Percentiles rank a stretch among this genome's conserved stretches.
These are phyloP conservation scores for Beauveria caledonica DNA, from an alignment of 2,329 filamentous ascomycete species.

Conservation along the genomic window DNA sequence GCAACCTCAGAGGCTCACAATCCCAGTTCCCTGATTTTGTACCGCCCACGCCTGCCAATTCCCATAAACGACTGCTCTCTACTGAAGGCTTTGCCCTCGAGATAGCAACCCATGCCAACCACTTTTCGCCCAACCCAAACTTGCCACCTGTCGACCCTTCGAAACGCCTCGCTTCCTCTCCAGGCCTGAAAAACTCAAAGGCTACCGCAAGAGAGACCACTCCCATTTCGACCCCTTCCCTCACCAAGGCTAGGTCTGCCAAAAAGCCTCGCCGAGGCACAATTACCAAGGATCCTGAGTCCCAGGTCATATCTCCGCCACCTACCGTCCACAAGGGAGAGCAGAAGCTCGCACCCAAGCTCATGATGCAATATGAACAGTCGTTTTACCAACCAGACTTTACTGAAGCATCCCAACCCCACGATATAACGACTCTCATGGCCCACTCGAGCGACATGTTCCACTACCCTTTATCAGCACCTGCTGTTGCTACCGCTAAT, in stretches of 20 bases:
- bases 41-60: constrained; percentile 27
- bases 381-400: constrained; percentile 45
- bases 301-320: constrained; percentile 52
- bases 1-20: constrained; percentile 42
- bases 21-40: constrained; percentile 37
- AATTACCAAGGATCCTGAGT: constrained; percentile 27
- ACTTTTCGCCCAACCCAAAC: constrained; percentile 46
- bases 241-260: constrained; percentile 21
- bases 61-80: constrained; percentile 44
- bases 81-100: constrained; percentile 40
- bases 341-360: constrained; percentile 46
- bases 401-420: constrained; percentile 38
- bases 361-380: constrained; percentile 52
- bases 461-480: constrained; percentile 51
- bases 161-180: constrained; percentile 50
- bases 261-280: constrained; percentile 40
- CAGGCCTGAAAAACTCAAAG: constrained; percentile 32
- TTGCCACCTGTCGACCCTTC: constrained; percentile 54
- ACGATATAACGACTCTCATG: constrained; percentile 40
- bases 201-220: constrained; percentile 23
- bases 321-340: constrained; percentile 47
- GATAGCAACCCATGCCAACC: constrained; percentile 53
- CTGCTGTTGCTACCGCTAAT: constrained; percentile 39
- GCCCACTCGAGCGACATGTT: constrained; percentile 47
- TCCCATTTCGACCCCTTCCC: constrained; percentile 21